phyloP scores from a whole-genome alignment of 2,329 filamentous ascomycete genomes.

The Colletotrichum karsti region DNA sequence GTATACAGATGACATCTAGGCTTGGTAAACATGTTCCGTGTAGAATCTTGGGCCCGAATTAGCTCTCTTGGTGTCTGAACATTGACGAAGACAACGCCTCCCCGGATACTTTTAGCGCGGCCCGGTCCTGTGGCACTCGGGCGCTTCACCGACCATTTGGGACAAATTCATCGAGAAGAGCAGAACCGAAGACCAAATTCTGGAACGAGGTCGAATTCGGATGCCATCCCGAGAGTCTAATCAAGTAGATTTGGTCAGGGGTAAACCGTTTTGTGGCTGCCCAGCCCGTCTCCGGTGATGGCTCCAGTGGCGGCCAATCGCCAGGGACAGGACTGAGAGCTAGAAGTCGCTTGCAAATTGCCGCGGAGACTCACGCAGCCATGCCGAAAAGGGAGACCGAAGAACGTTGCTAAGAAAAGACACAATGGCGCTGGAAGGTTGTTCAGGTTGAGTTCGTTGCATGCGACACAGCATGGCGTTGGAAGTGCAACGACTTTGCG shows the following conservation, averaged over 20 bases:
- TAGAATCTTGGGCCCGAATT: too few relatives aligned
- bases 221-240: neutral
- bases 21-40: too few relatives aligned
- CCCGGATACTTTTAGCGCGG: neutral
- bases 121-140: neutral
- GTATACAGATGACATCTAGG: too few relatives aligned
- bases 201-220: neutral
- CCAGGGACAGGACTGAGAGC: neutral
- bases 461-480: neutral
- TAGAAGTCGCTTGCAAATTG: neutral
- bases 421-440: neutral
- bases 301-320: neutral
- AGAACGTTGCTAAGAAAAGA: neutral
- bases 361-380: neutral
- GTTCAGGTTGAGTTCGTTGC: neutral
- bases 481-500: neutral
- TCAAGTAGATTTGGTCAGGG: slow-evolving; percentile 1
- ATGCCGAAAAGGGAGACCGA: neutral
- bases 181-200: neutral
- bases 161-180: too few relatives aligned
- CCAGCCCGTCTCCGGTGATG: neutral
- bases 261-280: neutral
- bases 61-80: neutral
- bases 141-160: neutral
- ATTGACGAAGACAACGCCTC: neutral